phyloP scores from a whole-genome alignment of 305 asterid species.

The Solanum hybrid region DNA sequence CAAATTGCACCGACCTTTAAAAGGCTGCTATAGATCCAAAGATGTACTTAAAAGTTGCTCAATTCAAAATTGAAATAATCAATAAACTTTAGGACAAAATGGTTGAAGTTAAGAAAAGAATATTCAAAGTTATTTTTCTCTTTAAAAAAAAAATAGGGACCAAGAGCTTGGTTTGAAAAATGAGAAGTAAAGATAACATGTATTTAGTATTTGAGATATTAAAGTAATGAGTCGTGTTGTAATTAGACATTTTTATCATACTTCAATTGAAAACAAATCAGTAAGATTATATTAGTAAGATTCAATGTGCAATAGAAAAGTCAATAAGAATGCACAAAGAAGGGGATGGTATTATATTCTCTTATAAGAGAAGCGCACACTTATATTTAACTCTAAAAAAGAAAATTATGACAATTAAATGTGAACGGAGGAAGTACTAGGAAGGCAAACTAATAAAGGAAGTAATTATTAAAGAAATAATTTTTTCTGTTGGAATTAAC shows the following conservation, averaged over 20 bases:
- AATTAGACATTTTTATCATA: neutral
- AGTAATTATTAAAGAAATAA: neutral
- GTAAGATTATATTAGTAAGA: accelerated
- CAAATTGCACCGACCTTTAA: constrained; percentile 7
- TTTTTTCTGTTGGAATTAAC: neutral
- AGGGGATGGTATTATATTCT: neutral
- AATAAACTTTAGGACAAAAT: neutral
- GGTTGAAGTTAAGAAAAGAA: neutral
- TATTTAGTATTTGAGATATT: neutral
- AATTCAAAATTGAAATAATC: neutral
- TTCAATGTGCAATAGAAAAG: neutral
- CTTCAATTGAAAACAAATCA: neutral
- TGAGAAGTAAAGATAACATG: neutral
- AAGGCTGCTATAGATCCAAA: constrained; percentile 5
- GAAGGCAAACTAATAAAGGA: neutral
- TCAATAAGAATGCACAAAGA: neutral
- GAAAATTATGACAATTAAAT: neutral
- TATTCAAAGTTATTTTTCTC: neutral
- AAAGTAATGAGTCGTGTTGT: neutral
- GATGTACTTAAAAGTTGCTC: constrained; percentile 2
- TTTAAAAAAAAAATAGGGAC: neutral
- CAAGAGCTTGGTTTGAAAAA: neutral
- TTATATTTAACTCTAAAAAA: too few relatives aligned
- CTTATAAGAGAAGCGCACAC: neutral
- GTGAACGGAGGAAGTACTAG: too few relatives aligned